These are phyloP conservation scores for Dryadomyces sulphureus DNA, from an alignment of 2,329 filamentous ascomycete genomes.

Conservation along the genomic window DNA sequence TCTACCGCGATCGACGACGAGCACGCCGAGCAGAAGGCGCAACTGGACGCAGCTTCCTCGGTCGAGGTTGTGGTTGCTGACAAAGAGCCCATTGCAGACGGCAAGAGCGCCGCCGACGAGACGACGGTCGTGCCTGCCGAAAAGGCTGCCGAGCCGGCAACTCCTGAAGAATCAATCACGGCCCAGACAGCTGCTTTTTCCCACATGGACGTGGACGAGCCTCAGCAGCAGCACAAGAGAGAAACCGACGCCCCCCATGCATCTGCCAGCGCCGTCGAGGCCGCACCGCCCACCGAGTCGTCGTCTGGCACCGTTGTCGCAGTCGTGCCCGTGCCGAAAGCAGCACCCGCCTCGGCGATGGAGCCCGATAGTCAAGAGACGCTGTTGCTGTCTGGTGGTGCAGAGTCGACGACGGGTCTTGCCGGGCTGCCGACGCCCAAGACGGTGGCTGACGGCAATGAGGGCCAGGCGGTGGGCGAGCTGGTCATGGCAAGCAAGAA, in stretches of 20 bases:
- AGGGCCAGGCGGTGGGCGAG: slow-evolving; percentile 1
- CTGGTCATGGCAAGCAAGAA: slow-evolving; percentile 2
- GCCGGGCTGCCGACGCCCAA: slow-evolving; percentile 9
- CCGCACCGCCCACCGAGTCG: neutral
- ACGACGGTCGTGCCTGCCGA: neutral
- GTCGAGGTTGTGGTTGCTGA: neutral
- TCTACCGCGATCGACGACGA: slow-evolving; percentile 14
- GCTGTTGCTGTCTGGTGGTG: neutral
- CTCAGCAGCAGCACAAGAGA: neutral
- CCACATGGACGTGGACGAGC: neutral
- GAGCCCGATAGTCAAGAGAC: neutral
- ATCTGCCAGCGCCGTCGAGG: neutral
- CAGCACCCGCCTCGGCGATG: neutral
- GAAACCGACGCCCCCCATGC: too few relatives aligned
- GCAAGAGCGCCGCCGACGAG: neutral
- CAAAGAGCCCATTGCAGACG: neutral
- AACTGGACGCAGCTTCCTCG: neutral
- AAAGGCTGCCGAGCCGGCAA: neutral
- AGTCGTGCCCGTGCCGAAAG: neutral
- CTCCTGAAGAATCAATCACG: neutral
- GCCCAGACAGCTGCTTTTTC: neutral
- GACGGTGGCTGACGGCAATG: slow-evolving; percentile 6
- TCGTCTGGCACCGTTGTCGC: neutral
- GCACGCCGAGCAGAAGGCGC: neutral
- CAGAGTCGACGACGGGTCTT: neutral